Evolutionary conservation across 106 monocot species (phyloP).

Genomic region (Apostasia ramifera): DNA sequence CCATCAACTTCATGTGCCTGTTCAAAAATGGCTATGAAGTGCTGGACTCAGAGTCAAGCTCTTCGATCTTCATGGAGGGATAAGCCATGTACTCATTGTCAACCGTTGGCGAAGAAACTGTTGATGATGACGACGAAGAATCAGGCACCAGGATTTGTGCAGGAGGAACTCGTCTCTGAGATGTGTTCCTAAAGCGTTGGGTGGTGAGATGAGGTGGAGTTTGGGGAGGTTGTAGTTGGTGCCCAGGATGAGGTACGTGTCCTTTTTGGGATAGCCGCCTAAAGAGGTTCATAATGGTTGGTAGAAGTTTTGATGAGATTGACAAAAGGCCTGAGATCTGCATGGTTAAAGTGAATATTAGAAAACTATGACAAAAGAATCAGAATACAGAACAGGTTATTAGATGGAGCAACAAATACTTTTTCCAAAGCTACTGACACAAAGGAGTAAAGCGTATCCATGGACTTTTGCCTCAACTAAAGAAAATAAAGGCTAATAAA

Average conservation of each 20-base stretch:
- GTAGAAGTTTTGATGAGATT: constrained; percentile 28
- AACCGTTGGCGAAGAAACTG: constrained; percentile 19
- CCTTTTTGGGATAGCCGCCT: neutral
- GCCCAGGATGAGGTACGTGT: neutral
- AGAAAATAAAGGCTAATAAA: too few relatives aligned
- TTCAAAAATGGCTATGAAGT: neutral
- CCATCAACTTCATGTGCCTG: too few relatives aligned
- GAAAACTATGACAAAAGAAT: neutral
- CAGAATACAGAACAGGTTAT: too few relatives aligned
- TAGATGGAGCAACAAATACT: neutral
- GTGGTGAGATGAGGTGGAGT: constrained; percentile 7
- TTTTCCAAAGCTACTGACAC: neutral
- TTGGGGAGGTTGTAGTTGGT: constrained; percentile 10
- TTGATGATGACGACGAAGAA: constrained; percentile 24
- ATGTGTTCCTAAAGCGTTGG: constrained; percentile 16
- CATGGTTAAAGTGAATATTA: neutral
- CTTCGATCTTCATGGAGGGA: neutral
- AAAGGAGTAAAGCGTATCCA: neutral
- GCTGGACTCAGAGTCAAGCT: constrained; percentile 14
- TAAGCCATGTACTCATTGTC: constrained; percentile 2
- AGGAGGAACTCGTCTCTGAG: neutral
- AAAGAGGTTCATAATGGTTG: constrained; percentile 47
- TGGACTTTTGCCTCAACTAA: neutral
- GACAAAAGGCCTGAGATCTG: constrained; percentile 54
- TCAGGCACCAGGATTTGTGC: neutral